phyloP scores from a whole-genome alignment of 305 asterid genomes.

The Fraxinus greggii region DNA sequence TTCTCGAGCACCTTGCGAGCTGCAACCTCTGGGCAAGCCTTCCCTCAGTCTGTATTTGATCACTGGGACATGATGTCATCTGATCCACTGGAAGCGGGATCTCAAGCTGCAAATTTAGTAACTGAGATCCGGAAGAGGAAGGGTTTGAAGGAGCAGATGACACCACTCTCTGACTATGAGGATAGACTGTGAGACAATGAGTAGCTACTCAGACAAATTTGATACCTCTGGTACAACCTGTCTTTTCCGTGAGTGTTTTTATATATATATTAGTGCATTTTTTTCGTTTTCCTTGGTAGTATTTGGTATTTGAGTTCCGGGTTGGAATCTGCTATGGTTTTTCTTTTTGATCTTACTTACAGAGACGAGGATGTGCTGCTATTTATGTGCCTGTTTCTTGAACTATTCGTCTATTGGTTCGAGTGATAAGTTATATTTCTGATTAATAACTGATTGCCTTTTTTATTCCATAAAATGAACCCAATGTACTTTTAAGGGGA shows the following conservation, averaged over 20 bases:
- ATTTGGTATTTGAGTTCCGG: background rate
- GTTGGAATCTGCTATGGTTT: background rate
- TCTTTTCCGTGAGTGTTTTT: background rate
- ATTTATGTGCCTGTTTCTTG: background rate
- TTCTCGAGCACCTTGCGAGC: constrained; percentile 44
- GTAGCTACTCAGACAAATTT: background rate
- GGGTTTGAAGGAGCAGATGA: constrained; percentile 73
- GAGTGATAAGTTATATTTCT: background rate
- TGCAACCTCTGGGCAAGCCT: constrained; percentile 48
- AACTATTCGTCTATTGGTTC: background rate
- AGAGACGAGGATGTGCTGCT: background rate
- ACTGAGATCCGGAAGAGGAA: constrained; percentile 60
- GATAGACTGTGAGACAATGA: constrained; percentile 42
- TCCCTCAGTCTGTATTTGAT: constrained; percentile 55
- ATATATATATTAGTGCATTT: background rate
- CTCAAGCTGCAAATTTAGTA: constrained; percentile 50
- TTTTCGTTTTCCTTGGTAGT: background rate
- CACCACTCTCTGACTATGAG: constrained; percentile 60
- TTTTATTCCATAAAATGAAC: background rate
- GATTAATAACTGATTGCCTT: background rate
- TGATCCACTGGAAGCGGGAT: constrained; percentile 54
- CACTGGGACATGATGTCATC: constrained; percentile 74
- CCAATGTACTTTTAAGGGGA: no score
- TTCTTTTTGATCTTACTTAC: background rate
- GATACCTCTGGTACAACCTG: background rate